These are phyloP conservation scores for Collybia sordida DNA, from an alignment of 768 basidiomycete genomes.

Conservation along the genomic window DNA sequence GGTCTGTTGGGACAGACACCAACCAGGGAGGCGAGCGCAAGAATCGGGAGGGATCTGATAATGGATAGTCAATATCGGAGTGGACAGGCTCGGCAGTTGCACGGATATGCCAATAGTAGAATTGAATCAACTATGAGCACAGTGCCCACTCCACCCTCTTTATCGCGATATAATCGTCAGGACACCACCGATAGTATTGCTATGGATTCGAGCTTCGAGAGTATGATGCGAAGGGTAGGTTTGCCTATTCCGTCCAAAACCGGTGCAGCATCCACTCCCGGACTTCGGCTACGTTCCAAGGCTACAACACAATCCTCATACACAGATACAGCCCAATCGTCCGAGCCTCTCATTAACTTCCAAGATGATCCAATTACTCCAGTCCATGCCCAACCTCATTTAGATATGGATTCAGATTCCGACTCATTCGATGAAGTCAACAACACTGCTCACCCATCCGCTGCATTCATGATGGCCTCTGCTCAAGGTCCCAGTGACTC, in stretches of 20 bases:
- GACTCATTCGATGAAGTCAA: constrained; percentile 61
- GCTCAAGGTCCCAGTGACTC: constrained; percentile 33
- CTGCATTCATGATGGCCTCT: constrained; percentile 68
- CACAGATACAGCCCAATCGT: not conserved
- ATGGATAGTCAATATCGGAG: constrained; percentile 48
- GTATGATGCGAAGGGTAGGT: constrained; percentile 66
- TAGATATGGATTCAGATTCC: constrained; percentile 53
- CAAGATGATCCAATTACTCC: constrained; percentile 10
- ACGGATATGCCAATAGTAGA: constrained; percentile 24
- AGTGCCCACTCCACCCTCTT: constrained; percentile 67
- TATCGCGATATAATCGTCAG: constrained; percentile 60
- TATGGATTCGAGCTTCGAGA: constrained; percentile 62
- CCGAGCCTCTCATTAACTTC: not conserved
- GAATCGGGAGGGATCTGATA: constrained; percentile 67
- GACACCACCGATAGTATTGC: constrained; percentile 47
- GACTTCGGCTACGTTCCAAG: constrained; percentile 31
- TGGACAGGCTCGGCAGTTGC: constrained; percentile 19
- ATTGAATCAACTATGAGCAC: constrained; percentile 68
- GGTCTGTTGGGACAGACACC: constrained; percentile 63
- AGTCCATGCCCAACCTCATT: constrained; percentile 17
- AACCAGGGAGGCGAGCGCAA: constrained; percentile 64
- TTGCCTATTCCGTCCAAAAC: constrained; percentile 36
- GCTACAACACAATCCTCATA: constrained; percentile 5
- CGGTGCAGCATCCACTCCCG: constrained; percentile 20
- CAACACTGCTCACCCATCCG: constrained; percentile 63